phyloP scores from a whole-genome alignment of 2,329 filamentous ascomycete species.

The Helotiales sp. region DNA sequence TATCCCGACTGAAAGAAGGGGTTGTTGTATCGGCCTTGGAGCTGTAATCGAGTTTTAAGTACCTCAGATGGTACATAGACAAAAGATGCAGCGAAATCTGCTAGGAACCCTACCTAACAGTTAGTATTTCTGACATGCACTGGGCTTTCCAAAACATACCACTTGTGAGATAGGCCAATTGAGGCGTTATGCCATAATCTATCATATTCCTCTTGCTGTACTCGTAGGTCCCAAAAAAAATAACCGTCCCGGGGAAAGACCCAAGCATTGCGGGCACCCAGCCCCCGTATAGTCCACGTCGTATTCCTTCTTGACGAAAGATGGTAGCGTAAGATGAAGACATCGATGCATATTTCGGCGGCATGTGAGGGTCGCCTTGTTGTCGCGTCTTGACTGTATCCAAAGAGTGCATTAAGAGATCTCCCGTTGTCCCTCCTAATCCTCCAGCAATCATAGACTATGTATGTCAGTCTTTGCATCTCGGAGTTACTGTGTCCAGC shows the following conservation, averaged over 20 bases:
- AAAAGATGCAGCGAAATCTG: conserved; percentile 88
- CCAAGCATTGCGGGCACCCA: conserved; percentile 89
- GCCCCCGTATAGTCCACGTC: conserved; percentile 89
- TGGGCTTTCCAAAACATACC: conserved; percentile 56
- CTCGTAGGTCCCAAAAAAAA: conserved; percentile 97
- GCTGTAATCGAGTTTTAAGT: conserved; percentile 92
- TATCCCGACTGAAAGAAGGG: conserved; percentile 93
- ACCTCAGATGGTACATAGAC: conserved; percentile 98
- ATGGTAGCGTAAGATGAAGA: conserved; percentile 92
- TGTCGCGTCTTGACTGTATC: conserved; percentile 98
- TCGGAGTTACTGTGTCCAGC: conserved; percentile 41
- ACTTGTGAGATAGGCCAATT: conserved; percentile 83
- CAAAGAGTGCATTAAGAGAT: conserved; percentile 98
- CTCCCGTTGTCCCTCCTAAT: conserved; percentile 88
- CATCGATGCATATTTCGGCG: conserved; percentile 90
- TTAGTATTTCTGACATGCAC: conserved; percentile 15
- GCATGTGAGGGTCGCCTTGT: conserved; percentile 92
- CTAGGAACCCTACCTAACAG: conserved; percentile 73
- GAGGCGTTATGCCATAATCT: conserved; percentile 80
- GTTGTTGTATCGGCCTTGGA: conserved; percentile 95
- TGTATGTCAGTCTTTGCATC: conserved; percentile 28
- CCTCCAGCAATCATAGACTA: conserved; percentile 96
- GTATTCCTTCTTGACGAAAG: conserved; percentile 86
- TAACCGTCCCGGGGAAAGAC: conserved; percentile 89
- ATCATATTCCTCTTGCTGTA: conserved; percentile 90